phyloP scores from a whole-genome alignment of 1,284 basidiomycete genomes.

The Leccinum fallax region DNA sequence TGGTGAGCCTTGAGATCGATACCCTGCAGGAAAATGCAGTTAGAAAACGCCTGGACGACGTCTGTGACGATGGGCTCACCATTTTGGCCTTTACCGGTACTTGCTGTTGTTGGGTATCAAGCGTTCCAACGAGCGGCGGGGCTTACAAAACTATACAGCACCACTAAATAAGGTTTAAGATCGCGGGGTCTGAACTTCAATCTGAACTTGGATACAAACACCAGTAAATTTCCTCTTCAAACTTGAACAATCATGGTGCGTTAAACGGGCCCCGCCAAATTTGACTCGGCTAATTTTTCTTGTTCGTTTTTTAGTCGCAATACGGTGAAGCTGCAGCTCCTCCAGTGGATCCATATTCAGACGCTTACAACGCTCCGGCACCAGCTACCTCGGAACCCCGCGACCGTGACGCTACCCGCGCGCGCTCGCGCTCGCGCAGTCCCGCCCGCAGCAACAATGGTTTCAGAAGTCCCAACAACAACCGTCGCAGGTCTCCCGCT shows the following conservation, averaged over 20 bases:
- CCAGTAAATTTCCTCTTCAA: conserved; percentile 43
- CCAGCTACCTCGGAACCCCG: conserved; percentile 47
- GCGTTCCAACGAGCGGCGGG: conserved; percentile 40
- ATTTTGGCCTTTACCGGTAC: conserved; percentile 67
- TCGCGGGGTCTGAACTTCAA: conserved; percentile 41
- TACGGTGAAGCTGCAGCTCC: conserved; percentile 62
- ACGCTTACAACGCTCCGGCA: conserved; percentile 72
- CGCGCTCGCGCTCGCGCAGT: conserved; percentile 75
- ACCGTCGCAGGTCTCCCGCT: conserved; percentile 49
- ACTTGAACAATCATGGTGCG: conserved; percentile 69
- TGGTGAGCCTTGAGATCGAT: conserved; percentile 98
- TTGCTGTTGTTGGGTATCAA: conserved; percentile 41
- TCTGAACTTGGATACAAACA: conserved; percentile 42
- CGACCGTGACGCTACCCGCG: conserved; percentile 53
- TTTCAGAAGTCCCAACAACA: conserved; percentile 49
- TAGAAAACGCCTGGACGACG: conserved; percentile 22
- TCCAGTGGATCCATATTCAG: conserved; percentile 78
- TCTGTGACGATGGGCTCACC: conserved; percentile 61
- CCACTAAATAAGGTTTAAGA: conserved; percentile 26
- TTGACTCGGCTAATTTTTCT: conserved; percentile 3
- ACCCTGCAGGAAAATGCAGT: conserved; percentile 61
- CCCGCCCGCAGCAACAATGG: conserved; percentile 55
- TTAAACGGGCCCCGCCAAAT: not conserved
- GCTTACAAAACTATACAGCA: conserved; percentile 63
- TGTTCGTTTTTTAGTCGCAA: conserved; percentile 37